Evolutionary conservation across 805 yeast species (phyloP), one percentile per base, ranked within the genome.

Genomic region (Lipomyces sp.): DNA sequence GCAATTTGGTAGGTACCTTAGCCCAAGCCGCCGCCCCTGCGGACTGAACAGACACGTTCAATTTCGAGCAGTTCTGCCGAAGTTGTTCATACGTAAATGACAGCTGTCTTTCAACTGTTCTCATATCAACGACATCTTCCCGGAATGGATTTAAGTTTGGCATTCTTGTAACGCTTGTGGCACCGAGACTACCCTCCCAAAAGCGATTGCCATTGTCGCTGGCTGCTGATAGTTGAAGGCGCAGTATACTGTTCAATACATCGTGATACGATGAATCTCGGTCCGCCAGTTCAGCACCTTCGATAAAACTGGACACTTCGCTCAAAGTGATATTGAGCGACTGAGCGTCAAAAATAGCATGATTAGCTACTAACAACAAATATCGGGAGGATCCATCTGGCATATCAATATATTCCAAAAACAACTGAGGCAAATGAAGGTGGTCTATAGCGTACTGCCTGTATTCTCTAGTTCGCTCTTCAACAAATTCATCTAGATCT

Each of bases 341-440:
- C 34, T 39, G 30, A 7, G 68, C 74, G 57, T 72, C 74, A 59
- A 67, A 71, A 3, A 71, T 55, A 15, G 74, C 74, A 53, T 72
- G 74, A 57, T 59, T 67, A 2, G 61, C 69, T 1, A 62, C 57
- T 18, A 69, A 5, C 11, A 64, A n/a, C 35, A 69, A 18, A 62
- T 60, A 64, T 8, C 54, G 54, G 11, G 53, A 6, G 11, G 30
- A 18, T 8, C 57, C 59, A n/a, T 55, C 48, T 3, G 34, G 4
- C 13, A 39, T 29, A 11, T 35, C 10, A 18, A 71, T 55, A 32
- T 42, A 45, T 39, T 65, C 65, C 29, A 67, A 48, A 48, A 62
- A 68, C 8, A 68, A 29, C 13, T 60, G 64, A 3, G 73, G 72
- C n/a, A 18, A 8, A 11, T 59, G 30, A 15, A 71, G 53, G 30